phyloP scores from a whole-genome alignment of 495 filamentous ascomycete species.

The Acidomyces sp. region DNA sequence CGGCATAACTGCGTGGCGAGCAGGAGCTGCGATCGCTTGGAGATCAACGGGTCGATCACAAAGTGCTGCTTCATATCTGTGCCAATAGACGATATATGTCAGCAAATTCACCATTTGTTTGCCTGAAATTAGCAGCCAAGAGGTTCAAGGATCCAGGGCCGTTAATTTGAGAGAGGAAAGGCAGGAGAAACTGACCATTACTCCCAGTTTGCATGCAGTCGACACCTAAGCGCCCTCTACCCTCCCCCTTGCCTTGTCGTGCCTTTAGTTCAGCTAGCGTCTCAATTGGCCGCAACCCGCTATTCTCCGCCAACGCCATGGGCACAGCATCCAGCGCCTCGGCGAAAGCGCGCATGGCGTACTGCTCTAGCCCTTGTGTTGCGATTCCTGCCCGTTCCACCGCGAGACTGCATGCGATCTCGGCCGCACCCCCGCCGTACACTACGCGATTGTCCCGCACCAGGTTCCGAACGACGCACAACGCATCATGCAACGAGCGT shows the following conservation, averaged over 20 bases:
- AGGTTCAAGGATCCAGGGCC: no score
- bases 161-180: not conserved
- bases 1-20: slow-evolving; percentile 94
- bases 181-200: slow-evolving; percentile 49
- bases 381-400: slow-evolving; percentile 76
- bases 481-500: slow-evolving; percentile 89
- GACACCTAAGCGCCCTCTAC: slow-evolving; percentile 72
- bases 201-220: slow-evolving; percentile 93
- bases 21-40: slow-evolving; percentile 91
- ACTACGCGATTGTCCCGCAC: slow-evolving; percentile 94
- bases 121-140: no score
- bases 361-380: slow-evolving; percentile 92
- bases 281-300: slow-evolving; percentile 87
- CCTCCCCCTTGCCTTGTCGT: slow-evolving; percentile 73
- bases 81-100: not conserved
- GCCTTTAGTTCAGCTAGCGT: slow-evolving; percentile 91
- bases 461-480: slow-evolving; percentile 94
- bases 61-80: slow-evolving; percentile 90
- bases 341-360: slow-evolving; percentile 95
- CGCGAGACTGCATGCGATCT: slow-evolving; percentile 93
- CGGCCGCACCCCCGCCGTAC: slow-evolving; percentile 94
- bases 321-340: slow-evolving; percentile 90
- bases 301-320: slow-evolving; percentile 96
- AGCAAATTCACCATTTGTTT: slow-evolving; percentile 1
- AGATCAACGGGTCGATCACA: slow-evolving; percentile 94